These are phyloP conservation scores for Parietaria judaica DNA, from an alignment of 306 rosid species.

Conservation along the genomic window DNA sequence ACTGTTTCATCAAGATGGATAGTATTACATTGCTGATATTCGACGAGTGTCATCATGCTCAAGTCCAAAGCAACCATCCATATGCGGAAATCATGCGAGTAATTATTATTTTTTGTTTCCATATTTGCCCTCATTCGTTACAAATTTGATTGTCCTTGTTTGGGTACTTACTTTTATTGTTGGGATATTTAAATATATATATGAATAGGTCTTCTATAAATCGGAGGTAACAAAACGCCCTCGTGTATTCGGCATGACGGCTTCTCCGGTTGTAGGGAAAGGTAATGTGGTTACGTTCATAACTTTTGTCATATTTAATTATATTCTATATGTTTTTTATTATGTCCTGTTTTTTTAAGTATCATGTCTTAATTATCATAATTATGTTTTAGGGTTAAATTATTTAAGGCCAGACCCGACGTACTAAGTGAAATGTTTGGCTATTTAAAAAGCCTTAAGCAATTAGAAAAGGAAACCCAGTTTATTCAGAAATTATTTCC, in stretches of 20 bases:
- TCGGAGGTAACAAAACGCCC: slow-evolving; percentile 41
- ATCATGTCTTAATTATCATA: too few species aligned
- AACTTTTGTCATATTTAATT: too few species aligned
- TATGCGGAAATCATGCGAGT: slow-evolving; percentile 91
- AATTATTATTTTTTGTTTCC: slow-evolving; percentile 26
- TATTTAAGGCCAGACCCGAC: too few species aligned
- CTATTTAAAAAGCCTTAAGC: too few species aligned
- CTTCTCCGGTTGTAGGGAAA: slow-evolving; percentile 96
- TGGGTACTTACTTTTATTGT: slow-evolving; percentile 7
- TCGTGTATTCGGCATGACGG: slow-evolving; percentile 98
- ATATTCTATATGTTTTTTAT: too few species aligned
- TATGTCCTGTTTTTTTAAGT: too few species aligned
- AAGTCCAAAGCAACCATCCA: slow-evolving; percentile 74
- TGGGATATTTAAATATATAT: slow-evolving; percentile 13
- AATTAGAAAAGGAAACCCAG: too few species aligned
- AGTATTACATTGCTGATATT: slow-evolving; percentile 72
- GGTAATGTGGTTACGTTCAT: slow-evolving; percentile 29
- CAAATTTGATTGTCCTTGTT: slow-evolving; percentile 12
- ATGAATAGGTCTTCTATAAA: slow-evolving; percentile 50
- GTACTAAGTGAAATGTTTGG: too few species aligned
- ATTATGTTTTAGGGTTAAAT: too few species aligned
- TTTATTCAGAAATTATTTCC: too few species aligned
- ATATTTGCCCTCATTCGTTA: slow-evolving; percentile 7
- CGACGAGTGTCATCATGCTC: slow-evolving; percentile 99
- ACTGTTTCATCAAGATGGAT: slow-evolving; percentile 80